Conservation (phyloP, 768 basidiomycete species). For the Cubamyces lactineus region DNA sequence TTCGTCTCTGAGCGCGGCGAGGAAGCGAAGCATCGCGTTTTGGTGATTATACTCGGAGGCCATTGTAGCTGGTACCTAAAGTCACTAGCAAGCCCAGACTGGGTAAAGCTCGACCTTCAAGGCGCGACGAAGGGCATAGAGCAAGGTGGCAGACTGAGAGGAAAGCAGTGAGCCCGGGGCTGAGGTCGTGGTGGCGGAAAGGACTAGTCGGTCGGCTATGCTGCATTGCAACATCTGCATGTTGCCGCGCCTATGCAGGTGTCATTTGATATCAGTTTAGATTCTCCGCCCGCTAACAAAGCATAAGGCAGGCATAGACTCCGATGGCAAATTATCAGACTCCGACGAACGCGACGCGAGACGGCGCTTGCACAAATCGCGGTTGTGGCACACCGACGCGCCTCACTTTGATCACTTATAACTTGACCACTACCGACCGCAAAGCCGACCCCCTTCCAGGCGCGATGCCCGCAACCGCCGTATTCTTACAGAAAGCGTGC, state of each 20-base stretch:
- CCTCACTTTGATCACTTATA: background rate
- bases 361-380: background rate
- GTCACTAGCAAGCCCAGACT: background rate
- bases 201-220: background rate
- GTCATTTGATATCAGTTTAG: too few species aligned
- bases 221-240: too few species aligned
- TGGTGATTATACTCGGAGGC: background rate
- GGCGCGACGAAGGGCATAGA: too few species aligned
- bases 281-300: too few species aligned
- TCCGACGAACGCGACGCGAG: too few species aligned
- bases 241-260: too few species aligned
- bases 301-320: too few species aligned
- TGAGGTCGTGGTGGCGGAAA: background rate
- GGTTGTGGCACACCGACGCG: background rate
- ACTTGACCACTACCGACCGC: background rate
- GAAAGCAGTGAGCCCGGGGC: background rate
- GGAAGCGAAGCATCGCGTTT: conserved; percentile 3
- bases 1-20: conserved; percentile 3
- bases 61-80: background rate
- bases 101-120: too few species aligned
- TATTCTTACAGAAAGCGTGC: conserved; percentile 73
- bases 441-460: background rate
- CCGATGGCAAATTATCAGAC: too few species aligned
- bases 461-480: conserved; percentile 12
- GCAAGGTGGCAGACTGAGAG: too few species aligned